Evolutionary conservation across 1,284 basidiomycete genomes (phyloP).

Genomic region (Cutaneotrichosporon sp.): DNA sequence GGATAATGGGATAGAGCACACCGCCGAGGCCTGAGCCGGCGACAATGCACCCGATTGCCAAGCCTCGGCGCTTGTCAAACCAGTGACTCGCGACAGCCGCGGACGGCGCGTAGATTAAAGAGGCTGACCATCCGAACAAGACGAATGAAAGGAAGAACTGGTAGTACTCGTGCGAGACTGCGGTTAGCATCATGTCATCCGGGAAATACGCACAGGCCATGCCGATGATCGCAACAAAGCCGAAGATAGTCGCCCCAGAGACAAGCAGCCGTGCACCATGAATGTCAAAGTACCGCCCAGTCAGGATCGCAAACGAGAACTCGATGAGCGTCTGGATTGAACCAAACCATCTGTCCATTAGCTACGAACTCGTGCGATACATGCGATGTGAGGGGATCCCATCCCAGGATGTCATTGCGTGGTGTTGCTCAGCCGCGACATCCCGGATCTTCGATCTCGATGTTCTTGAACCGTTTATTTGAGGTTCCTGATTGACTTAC

Average conservation of each 20-base stretch:
- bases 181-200: neutral
- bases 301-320: constrained; percentile 32
- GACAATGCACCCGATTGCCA: constrained; percentile 39
- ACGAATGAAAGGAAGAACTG: constrained; percentile 43
- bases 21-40: constrained; percentile 41
- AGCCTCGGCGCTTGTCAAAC: constrained; percentile 37
- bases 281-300: constrained; percentile 43
- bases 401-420: too few relatives aligned
- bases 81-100: constrained; percentile 43
- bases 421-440: too few relatives aligned
- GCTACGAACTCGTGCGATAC: neutral
- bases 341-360: constrained; percentile 35
- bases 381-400: too few relatives aligned
- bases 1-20: constrained; percentile 43
- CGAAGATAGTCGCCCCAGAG: constrained; percentile 25
- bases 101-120: constrained; percentile 38
- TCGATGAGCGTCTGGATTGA: constrained; percentile 35
- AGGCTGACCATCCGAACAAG: constrained; percentile 36
- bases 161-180: constrained; percentile 43
- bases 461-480: too few relatives aligned
- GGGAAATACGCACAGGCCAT: constrained; percentile 33
- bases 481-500: constrained; percentile 31
- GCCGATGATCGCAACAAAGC: constrained; percentile 30
- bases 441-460: too few relatives aligned
- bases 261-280: constrained; percentile 36